Conservation (phyloP, 441 rosid species). For the Mallotus japonicus region DNA sequence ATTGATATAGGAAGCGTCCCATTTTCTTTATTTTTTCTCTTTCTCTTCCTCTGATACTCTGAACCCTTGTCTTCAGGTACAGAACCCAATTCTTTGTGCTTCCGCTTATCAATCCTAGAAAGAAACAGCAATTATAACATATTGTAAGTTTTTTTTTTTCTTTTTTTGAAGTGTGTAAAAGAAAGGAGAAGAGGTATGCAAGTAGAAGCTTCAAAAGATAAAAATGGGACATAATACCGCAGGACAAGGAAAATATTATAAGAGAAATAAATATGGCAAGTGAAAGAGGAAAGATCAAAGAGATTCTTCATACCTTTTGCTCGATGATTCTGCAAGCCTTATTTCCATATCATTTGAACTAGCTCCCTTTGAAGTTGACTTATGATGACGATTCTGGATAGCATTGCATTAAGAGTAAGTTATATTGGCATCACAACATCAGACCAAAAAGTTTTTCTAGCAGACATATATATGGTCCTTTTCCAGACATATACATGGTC, state of each 20-base stretch:
- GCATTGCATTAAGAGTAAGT: slow-evolving; percentile 10
- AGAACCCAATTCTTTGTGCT: slow-evolving; percentile 20
- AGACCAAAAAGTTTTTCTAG: neutral
- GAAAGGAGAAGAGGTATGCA: neutral
- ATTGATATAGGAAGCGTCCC: neutral
- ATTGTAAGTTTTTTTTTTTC: neutral
- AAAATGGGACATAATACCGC: neutral
- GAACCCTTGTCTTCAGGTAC: slow-evolving; percentile 17
- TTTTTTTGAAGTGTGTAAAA: neutral
- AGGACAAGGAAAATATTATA: neutral
- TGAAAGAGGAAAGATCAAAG: neutral
- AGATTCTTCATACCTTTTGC: slow-evolving; percentile 34
- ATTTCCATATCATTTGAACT: slow-evolving; percentile 21
- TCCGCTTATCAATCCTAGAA: slow-evolving; percentile 37
- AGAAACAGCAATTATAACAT: neutral
- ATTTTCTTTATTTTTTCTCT: slow-evolving; percentile 28
- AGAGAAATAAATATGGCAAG: neutral
- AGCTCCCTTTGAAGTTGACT: slow-evolving; percentile 48
- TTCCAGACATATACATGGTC: no score
- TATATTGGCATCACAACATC: neutral
- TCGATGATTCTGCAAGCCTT: slow-evolving; percentile 24
- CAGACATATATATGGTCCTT: neutral
- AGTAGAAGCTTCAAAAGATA: neutral
- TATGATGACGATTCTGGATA: slow-evolving; percentile 68
- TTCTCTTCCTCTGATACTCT: slow-evolving; percentile 34